Conservation (phyloP, 495 filamentous ascomycete species). For the Podospora didyma region DNA sequence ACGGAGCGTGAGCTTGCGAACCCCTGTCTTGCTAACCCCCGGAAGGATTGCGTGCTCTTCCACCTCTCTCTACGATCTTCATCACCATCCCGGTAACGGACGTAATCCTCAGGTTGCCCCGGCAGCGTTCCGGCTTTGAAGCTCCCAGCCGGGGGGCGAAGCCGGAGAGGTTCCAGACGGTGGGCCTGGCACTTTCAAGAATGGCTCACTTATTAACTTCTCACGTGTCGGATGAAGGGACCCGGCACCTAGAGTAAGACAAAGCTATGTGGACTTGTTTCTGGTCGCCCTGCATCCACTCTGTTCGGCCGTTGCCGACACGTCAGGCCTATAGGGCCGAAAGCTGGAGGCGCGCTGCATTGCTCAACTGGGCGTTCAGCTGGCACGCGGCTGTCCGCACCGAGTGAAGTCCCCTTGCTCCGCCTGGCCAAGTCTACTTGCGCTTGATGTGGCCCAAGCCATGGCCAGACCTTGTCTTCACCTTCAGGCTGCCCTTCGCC, state of each 20-base stretch:
- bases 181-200: constrained; percentile 4
- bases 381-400: constrained; percentile 6
- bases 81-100: constrained; percentile 14
- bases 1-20: too few species aligned
- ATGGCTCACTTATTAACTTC: constrained; percentile 3
- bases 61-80: neutral
- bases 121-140: constrained; percentile 8
- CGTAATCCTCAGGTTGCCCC: constrained; percentile 9
- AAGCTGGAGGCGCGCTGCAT: constrained; percentile 17
- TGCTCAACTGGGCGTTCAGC: constrained; percentile 8
- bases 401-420: neutral
- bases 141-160: constrained; percentile 6
- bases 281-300: constrained; percentile 21
- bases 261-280: constrained; percentile 25
- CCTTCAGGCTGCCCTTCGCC: neutral
- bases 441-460: neutral
- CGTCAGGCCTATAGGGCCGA: constrained; percentile 30
- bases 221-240: constrained; percentile 26
- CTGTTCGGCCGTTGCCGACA: constrained; percentile 32
- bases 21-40: too few species aligned
- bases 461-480: neutral
- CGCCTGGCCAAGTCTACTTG: neutral
- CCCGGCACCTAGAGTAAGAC: constrained; percentile 17
- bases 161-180: constrained; percentile 10
- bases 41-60: too few species aligned